These are phyloP conservation scores for Prunus persica DNA, from an alignment of 306 rosid genomes.

Conservation along the genomic window Prunus_persica_NCBIv2 NC_034014.1:24787001-24787500, in stretches of 20 bases:
- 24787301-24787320: neutral
- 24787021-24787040: neutral
- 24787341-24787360: constrained; percentile 1
- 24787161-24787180: neutral
- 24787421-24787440: constrained; percentile 5
- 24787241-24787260: constrained; percentile 3
- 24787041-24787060: neutral
- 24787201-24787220: neutral
- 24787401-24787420: neutral
- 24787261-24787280: neutral
- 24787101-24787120: neutral
- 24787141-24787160: neutral
- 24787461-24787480: constrained; percentile 8
- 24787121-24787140: neutral
- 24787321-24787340: neutral
- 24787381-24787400: neutral
- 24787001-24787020: neutral
- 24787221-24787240: neutral
- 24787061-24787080: neutral
- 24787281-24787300: constrained; percentile 6
- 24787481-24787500: neutral
- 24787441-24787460: neutral
- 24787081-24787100: neutral
- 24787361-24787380: neutral
- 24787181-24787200: neutral